These are phyloP conservation scores for Nepenthes alata DNA, from an alignment of 179 eudicot species.

Conservation along the genomic window DNA sequence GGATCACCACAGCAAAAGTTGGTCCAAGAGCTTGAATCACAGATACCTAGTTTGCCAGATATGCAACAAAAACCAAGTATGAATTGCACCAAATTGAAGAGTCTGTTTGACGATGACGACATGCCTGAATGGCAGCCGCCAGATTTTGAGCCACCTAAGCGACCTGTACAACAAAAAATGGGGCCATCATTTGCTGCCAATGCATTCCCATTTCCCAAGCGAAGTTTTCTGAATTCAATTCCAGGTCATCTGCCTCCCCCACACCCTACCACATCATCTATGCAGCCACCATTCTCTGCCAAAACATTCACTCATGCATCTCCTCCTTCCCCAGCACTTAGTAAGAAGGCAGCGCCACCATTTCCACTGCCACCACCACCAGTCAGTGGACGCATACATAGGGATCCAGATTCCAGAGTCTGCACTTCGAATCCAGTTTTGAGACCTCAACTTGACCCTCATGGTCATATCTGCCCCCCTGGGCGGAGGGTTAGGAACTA, in stretches of 20 bases:
- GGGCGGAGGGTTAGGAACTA: constrained; percentile 19
- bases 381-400: neutral
- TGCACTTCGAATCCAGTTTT: constrained; percentile 11
- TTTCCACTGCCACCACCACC: constrained; percentile 2
- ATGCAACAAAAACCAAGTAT: constrained; percentile 5
- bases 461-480: constrained; percentile 11
- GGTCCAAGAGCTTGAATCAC: constrained; percentile 9
- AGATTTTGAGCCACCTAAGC: constrained; percentile 14
- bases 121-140: constrained; percentile 88
- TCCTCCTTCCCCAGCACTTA: constrained; percentile 4
- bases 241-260: constrained; percentile 14
- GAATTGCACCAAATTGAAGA: constrained; percentile 15
- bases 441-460: constrained; percentile 19
- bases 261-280: constrained; percentile 8
- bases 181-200: constrained; percentile 10
- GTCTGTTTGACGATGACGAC: constrained; percentile 57
- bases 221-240: constrained; percentile 15
- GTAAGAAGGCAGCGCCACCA: constrained; percentile 8
- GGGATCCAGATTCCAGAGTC: constrained; percentile 12
- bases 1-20: constrained; percentile 2
- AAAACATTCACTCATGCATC: constrained; percentile 7
- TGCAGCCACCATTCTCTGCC: constrained; percentile 7
- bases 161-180: constrained; percentile 9
- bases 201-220: constrained; percentile 10
- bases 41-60: constrained; percentile 3